Percentiles rank a stretch among this genome's conserved stretches.
These are phyloP conservation scores for Collariella sp. DNA, from an alignment of 495 filamentous ascomycete species.

Conservation along the genomic window DNA sequence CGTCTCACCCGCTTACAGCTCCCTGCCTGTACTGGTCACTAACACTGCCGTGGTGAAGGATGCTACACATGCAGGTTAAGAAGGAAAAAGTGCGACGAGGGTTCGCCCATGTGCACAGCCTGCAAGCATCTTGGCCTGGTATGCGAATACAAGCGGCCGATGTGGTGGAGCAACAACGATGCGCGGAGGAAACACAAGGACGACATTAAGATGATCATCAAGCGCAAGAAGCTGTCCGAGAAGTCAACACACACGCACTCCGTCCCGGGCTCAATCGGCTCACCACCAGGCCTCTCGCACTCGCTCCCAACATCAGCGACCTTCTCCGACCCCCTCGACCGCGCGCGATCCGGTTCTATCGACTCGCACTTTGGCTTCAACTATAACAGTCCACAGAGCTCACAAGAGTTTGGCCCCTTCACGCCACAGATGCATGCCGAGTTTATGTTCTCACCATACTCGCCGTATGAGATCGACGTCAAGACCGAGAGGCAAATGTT, in stretches of 20 bases:
- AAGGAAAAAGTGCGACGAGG: conserved; percentile 97
- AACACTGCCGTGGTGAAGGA: conserved; percentile 46
- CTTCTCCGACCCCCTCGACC: conserved; percentile 62
- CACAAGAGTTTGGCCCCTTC: conserved; percentile 54
- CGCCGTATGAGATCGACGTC: conserved; percentile 89
- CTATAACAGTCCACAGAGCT: conserved; percentile 56
- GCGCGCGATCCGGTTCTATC: conserved; percentile 64
- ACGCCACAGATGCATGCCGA: conserved; percentile 42
- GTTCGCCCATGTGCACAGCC: conserved; percentile 72
- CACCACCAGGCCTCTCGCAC: conserved; percentile 72
- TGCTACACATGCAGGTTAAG: conserved; percentile 96
- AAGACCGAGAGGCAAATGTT: conserved; percentile 93
- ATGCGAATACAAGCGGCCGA: conserved; percentile 93
- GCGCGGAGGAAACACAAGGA: conserved; percentile 82
- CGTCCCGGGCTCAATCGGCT: conserved; percentile 48
- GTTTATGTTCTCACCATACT: conserved; percentile 47
- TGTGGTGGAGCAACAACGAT: conserved; percentile 94
- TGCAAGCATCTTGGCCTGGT: conserved; percentile 78
- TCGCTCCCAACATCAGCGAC: conserved; percentile 73
- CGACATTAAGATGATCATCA: conserved; percentile 91
- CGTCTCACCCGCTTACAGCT: conserved; percentile 21
- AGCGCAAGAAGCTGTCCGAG: conserved; percentile 87
- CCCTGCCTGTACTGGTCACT: conserved; percentile 13
- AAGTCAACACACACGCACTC: conserved; percentile 51
- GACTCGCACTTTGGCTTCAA: conserved; percentile 72